These are phyloP conservation scores for Colletotrichum sp. DNA, from an alignment of 2,329 filamentous ascomycete genomes.

Conservation along the genomic window DNA sequence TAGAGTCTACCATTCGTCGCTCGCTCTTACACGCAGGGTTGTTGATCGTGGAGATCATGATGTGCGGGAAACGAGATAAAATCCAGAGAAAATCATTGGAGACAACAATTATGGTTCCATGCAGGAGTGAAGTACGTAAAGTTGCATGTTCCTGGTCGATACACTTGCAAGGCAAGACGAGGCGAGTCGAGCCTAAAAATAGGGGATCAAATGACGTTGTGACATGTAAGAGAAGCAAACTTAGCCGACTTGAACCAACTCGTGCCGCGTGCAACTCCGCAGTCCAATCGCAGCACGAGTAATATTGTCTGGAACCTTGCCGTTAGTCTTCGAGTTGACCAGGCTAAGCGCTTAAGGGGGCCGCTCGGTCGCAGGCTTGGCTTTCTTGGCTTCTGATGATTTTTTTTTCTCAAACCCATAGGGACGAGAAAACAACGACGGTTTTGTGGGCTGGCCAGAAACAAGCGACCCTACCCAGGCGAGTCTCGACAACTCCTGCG, in stretches of 20 bases:
- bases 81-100: not conserved
- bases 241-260: constrained; percentile 14
- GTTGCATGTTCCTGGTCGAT: constrained; percentile 16
- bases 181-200: constrained; percentile 16
- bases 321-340: not conserved
- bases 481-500: not conserved
- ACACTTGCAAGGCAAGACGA: constrained; percentile 11
- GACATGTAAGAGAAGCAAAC: constrained; percentile 19
- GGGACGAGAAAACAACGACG: not conserved
- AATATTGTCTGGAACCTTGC: constrained; percentile 10
- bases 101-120: constrained; percentile 8
- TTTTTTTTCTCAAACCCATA: not conserved
- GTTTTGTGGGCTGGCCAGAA: not conserved
- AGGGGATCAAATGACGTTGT: constrained; percentile 10
- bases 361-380: not conserved
- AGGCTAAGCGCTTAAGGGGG: not conserved
- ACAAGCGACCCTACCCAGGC: not conserved
- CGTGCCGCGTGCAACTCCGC: constrained; percentile 5
- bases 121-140: constrained; percentile 13
- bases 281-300: constrained; percentile 1
- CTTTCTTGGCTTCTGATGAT: not conserved
- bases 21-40: not conserved
- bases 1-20: not conserved
- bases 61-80: not conserved
- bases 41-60: not conserved